Evolutionary conservation across 495 filamentous ascomycete genomes (phyloP), one percentile per base, ranked within the genome.

Genomic region (Pseudevernia furfuracea): DNA sequence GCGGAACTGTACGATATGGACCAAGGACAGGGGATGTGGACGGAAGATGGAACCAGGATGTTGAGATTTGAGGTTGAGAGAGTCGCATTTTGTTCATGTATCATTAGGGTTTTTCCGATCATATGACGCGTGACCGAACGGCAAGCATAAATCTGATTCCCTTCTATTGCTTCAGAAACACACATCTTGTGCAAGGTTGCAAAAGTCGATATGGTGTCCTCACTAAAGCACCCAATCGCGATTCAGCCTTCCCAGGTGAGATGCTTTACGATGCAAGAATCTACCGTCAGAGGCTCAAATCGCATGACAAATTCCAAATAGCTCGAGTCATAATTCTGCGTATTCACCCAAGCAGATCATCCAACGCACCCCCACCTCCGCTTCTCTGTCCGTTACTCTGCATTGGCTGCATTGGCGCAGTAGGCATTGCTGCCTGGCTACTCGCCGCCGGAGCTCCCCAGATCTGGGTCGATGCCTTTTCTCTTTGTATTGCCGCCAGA

Each of bases 381-480:
- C 53, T 66, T 41, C 71, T 73, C 38, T 74, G 69, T 21, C 68
- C 70, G 34, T 60, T 69, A 34, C 70, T 67, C 46, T 70, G 62
- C 56, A 75, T 74, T 63, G 66, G 70, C 68, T 74, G 74, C 69
- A 74, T 73, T 60, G 72, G 69, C 39, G 71, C 60, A 53, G 74
- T 46, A 36, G 79, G 70, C 10, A 76, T 74, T 5, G 49, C 49
- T 19, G 52, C 30, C 52, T 55, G 52, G 52, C 17, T 55, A 36
- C 79, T 69, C 49, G 80, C 69, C 41, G 84, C 78, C 7, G 83
- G 79, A 10, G 87, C 81, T 14, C 94, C 94, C 92, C 95, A 98
- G 69, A 98, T 90, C 3, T 92, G 92, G 3, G 91, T 90, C 73
- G 86, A 92, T 46, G 91, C 90, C 79, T 96, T 96, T 74, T 97